Base-by-base conservation (phyloP, 306 rosid species). In the Rosa lucieae region DNA sequence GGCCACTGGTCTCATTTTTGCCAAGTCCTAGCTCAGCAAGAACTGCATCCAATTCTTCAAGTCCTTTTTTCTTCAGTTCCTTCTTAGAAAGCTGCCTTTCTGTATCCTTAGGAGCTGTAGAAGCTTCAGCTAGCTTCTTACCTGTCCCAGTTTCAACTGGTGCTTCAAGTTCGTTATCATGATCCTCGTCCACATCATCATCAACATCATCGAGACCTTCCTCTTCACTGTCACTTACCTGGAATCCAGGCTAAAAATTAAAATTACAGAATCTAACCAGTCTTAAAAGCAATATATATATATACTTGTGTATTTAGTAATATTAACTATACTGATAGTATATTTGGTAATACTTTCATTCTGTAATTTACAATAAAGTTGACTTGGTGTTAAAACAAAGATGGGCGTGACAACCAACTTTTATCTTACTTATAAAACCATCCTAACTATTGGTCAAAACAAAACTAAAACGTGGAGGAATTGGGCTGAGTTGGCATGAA, bases 1-100 rank as follows among this genome's bases (percentile, higher is more conserved):
- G 90, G n/a, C 74, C 80, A 67, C 87, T 75, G 68, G 80, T 63
- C 81, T 82, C 93, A n/a, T 11, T 83, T 56, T 65, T 82, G 68
- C 78, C 3, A 12, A 32, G 83, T 69, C 97, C 97, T 65, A 92
- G 81, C 83, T 92, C 97, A 68, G 94, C 94, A 82, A 92, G 90
- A 87, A 90, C 90, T 66, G 94, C 97, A 0, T 89, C 97, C 70
- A 92, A 93, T 79, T 89, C 97, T 84, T 86, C 89, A 75, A 91
- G 97, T n/a, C 77, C 97, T 76, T 91, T 91, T 69, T 91, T 91
- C 89, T 91, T 91, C 85, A 87, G 78, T 81, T 91, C 97, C 84
- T 91, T 91, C 86, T 91, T 91, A 7, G 97, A 91, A 62, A 91
- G 97, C 77, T 91, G 97, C 75, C 97, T 85, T 79, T 91, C 97